Percentiles rank a stretch among this genome's conserved stretches.
Evolutionary conservation across 345 rosid genomes (phyloP).

Genomic region (Clausena lansium): DNA sequence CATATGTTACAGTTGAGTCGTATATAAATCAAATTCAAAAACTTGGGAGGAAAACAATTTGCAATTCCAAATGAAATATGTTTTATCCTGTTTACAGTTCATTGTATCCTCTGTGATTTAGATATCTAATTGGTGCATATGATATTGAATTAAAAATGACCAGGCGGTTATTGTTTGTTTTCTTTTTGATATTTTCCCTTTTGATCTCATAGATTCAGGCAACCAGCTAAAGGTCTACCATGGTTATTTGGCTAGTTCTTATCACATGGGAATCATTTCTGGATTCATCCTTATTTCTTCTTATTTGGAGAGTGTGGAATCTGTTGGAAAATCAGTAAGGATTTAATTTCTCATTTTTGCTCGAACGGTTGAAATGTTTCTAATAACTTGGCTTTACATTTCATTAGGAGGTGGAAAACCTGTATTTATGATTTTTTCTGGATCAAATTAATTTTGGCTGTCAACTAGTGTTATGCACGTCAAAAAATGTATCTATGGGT

Average conservation of each 20-base stretch:
- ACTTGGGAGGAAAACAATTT: neutral
- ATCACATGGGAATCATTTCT: slow-evolving; percentile 81
- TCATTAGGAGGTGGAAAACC: neutral
- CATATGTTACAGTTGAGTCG: neutral
- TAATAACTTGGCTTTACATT: neutral
- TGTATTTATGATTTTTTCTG: slow-evolving; percentile 3
- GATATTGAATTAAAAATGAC: neutral
- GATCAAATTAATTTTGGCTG: slow-evolving; percentile 7
- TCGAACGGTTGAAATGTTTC: neutral
- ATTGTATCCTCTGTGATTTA: neutral
- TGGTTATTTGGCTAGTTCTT: slow-evolving; percentile 84
- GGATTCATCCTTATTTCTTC: slow-evolving; percentile 76
- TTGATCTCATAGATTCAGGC: slow-evolving; percentile 44
- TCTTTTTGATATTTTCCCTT: neutral
- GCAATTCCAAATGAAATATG: neutral
- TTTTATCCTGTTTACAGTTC: neutral
- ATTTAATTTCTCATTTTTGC: slow-evolving; percentile 4
- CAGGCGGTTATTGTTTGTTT: neutral
- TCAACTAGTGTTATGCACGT: neutral
- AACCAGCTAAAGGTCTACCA: slow-evolving; percentile 55
- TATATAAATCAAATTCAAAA: neutral
- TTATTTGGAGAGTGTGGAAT: slow-evolving; percentile 57
- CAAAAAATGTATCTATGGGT: neutral
- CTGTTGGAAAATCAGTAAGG: slow-evolving; percentile 53
- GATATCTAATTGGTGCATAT: neutral